These are phyloP conservation scores for Leccinum incarnatum DNA, from an alignment of 768 basidiomycete species.

Conservation along the genomic window DNA sequence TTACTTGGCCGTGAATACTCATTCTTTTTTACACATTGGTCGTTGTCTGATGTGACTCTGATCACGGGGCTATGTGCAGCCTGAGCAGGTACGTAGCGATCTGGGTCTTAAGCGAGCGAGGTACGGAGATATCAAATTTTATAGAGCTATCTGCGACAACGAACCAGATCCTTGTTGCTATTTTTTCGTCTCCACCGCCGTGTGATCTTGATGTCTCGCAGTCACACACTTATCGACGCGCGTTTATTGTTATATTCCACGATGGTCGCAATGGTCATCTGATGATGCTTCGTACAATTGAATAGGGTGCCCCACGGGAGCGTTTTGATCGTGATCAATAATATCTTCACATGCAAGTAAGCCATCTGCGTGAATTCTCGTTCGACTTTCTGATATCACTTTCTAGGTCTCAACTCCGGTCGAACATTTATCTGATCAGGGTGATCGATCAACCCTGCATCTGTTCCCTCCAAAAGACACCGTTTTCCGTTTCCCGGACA, in stretches of 20 bases:
- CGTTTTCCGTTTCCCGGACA: background rate
- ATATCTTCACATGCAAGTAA: background rate
- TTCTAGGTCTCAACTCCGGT: background rate
- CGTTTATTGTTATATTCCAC: background rate
- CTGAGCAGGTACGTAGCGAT: background rate
- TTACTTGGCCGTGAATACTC: background rate
- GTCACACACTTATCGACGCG: background rate
- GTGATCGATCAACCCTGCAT: background rate
- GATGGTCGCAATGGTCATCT: background rate
- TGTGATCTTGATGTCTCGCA: background rate
- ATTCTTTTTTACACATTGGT: background rate
- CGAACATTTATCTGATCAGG: background rate
- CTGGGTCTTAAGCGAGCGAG: background rate
- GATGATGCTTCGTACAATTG: background rate
- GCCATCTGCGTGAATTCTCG: background rate
- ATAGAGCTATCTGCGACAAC: background rate
- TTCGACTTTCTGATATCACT: background rate
- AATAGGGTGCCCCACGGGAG: background rate
- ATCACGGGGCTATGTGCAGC: background rate
- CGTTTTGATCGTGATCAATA: constrained; percentile 11
- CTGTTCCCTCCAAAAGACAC: background rate
- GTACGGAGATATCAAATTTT: background rate
- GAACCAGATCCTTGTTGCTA: background rate
- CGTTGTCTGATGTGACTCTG: background rate
- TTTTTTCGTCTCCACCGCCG: background rate